Evolutionary conservation across 768 basidiomycete genomes (phyloP).

Genomic region (Ramaria sp.): DNA sequence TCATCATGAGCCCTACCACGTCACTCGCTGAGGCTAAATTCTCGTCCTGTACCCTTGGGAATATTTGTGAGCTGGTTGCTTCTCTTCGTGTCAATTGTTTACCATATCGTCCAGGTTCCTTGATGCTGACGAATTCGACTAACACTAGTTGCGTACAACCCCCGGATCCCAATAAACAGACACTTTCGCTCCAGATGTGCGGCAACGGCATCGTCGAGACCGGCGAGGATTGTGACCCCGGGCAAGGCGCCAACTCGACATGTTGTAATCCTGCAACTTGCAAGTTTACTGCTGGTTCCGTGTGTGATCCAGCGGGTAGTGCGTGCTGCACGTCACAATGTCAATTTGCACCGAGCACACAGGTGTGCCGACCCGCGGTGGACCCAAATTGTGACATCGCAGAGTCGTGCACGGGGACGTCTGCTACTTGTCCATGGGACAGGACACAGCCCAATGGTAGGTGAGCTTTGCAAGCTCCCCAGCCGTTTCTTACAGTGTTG

Average conservation of each 20-base stretch:
- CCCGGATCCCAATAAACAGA: conserved; percentile 34
- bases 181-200: conserved; percentile 61
- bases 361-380: conserved; percentile 60
- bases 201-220: conserved; percentile 75
- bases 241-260: conserved; percentile 40
- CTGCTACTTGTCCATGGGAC: conserved; percentile 62
- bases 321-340: conserved; percentile 67
- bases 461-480: conserved; percentile 10
- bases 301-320: conserved; percentile 70
- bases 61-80: conserved; percentile 51
- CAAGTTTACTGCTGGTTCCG: conserved; percentile 60
- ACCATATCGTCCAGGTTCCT: conserved; percentile 35
- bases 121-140: conserved; percentile 41
- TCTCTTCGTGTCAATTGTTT: conserved; percentile 3
- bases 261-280: conserved; percentile 72
- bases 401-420: conserved; percentile 70
- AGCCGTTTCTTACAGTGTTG: conserved; percentile 8
- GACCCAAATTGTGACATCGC: conserved; percentile 59
- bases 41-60: conserved; percentile 72
- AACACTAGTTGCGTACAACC: conserved; percentile 62
- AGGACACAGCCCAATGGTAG: conserved; percentile 49
- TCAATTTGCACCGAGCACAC: conserved; percentile 52
- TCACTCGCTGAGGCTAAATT: conserved; percentile 54
- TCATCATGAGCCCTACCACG: conserved; percentile 80
- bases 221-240: conserved; percentile 87